Evolutionary conservation across 2,329 filamentous ascomycete genomes (phyloP), one percentile per base, ranked within the genome.

Genomic region (Davidsoniella eucalypti): DNA sequence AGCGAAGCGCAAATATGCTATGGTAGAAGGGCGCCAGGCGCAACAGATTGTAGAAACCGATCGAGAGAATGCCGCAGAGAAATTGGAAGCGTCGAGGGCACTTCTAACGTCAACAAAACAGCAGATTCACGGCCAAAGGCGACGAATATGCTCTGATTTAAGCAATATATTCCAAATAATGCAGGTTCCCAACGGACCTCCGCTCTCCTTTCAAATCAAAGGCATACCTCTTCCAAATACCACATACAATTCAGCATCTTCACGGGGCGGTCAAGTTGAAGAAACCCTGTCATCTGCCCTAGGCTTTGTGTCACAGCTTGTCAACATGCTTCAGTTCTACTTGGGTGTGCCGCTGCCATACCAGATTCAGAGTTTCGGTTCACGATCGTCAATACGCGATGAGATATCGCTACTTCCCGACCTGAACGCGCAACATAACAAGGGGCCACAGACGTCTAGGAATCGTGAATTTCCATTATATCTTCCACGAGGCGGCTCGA

Each of bases 131-230:
- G 86, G 84, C n/a, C 92, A 96, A 63, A 77, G 88, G 18, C 78
- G 88, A 12, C 82, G 92, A 36, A 85, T 96, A 50, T 88, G 87
- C 62, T 81, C 92, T 56, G 87, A 94, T 56, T 69, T 98, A 0
- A 69, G 78, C 10, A 67, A 69, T 23, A 84, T 95, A 51, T 95
- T 88, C 60, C 80, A 83, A 3, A 94, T 98, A 53, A 75, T 79
- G 7, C 82, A 87, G 0, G 59, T 64, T 2, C 65, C 69, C 0
- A 65, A 68, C 6, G 68, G 67, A 10, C 68, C 73, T 2, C 74
- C 86, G 0, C 73, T 96, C 1, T 74, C 80, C 0, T 96, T 96
- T 63, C 86, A 81, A 10, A 94, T 98, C 55, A 82, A 84, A 58
- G 78, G 76, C 14, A 67, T 94, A 1, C 69, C 78, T 2, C 70